Conservation (phyloP, 2,329 filamentous ascomycete species). For the Emydomyces testavorans region DNA sequence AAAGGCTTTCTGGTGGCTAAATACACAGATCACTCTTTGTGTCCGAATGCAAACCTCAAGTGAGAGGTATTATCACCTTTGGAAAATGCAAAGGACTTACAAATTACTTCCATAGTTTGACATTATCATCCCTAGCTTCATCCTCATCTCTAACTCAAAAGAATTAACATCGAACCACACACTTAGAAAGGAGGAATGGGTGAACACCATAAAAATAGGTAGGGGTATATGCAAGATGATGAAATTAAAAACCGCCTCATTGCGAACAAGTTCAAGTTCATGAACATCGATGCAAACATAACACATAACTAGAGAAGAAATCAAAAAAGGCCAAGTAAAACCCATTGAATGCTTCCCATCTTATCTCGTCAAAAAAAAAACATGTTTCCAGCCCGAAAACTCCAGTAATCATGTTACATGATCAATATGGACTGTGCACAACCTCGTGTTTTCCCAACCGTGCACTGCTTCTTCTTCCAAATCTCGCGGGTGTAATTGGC, state of each 20-base stretch:
- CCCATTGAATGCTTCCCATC: background rate
- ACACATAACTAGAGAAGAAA: background rate
- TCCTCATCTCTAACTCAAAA: too few species aligned
- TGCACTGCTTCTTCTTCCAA: constrained; percentile 36
- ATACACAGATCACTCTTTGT: too few species aligned
- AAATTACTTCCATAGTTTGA: too few species aligned
- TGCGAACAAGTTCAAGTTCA: background rate
- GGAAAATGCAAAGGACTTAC: too few species aligned
- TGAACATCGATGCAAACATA: background rate
- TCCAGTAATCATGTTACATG: background rate
- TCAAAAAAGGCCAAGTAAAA: too few species aligned
- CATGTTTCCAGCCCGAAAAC: background rate
- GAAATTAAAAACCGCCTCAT: background rate
- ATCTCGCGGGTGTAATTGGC: constrained; percentile 37
- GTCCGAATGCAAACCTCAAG: too few species aligned
- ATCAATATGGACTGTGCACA: constrained; percentile 58
- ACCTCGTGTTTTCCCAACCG: constrained; percentile 54
- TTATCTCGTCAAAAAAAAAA: background rate
- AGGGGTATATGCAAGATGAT: constrained; percentile 2
- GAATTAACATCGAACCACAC: too few species aligned
- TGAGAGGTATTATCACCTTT: too few species aligned
- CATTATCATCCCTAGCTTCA: too few species aligned
- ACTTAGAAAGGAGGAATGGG: too few species aligned
- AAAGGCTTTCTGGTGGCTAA: too few species aligned
- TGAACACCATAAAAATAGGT: too few species aligned